Base-by-base conservation (phyloP, 2,329 filamentous ascomycete species). In the Pyrenophora teres region DNA sequence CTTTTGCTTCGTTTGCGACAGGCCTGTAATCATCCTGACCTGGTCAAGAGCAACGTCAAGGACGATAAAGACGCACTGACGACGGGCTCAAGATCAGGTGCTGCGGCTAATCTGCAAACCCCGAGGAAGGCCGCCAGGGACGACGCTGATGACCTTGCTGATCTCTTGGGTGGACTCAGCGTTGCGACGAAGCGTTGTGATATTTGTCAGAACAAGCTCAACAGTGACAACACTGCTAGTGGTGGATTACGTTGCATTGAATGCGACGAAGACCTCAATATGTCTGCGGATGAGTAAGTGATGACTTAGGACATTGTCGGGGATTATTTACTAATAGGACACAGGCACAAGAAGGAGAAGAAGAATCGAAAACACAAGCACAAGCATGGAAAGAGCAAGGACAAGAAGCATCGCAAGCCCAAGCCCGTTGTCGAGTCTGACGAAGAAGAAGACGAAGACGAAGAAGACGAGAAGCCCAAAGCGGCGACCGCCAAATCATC, bases 21-120 rank as follows among this genome's bases (percentile, higher is more conserved):
- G 73, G 90, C 92, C 16, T 99, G 94, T 74, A 96, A 99, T 68
- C 94, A 99, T 70, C 92, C 92, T 0, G 87, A 91, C 60, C 80
- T 99, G 39, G 88, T 96, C 10, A 90, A 90, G 59, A 87, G 87
- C 57, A 93, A 95, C 67, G 80, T 97, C 50, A 87, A 87, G 48
- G 90, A 90, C 59, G 94, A 99, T 70, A 91, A 88, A 64, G 94
- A 97, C 66, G 90, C 90, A 2, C 77, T 96, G 48, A 82, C 86
- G 1, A 87, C 86, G 1, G 88, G 84, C 27, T 72, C 75, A 1
- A 74, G 54, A 76, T 78, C 5, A 4, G 79, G 76, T 30, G 65
- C 77, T 2, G 75, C 64, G 13, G 46, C 59, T 32, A 67, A 54
- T 7, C 56, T 65, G 13, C 68, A 72, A 46, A 74, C 72, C 2